Evolutionary conservation across 2,329 filamentous ascomycete genomes (phyloP).

Genomic region (Ceratocystis colombiana): DNA sequence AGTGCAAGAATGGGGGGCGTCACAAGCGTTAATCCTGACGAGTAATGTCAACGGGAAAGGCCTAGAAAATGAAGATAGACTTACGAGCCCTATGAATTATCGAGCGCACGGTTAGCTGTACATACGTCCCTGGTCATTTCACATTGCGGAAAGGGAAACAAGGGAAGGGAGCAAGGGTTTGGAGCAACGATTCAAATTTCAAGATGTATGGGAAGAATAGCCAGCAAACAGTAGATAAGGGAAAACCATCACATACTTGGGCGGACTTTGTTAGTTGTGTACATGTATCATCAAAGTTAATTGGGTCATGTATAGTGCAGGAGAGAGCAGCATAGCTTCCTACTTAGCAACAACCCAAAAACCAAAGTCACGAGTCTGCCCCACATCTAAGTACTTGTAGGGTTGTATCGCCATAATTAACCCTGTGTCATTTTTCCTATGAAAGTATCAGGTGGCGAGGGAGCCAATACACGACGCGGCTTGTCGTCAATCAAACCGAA

Average conservation of each 20-base stretch:
- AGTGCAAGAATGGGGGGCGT: conserved; percentile 2
- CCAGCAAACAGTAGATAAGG: neutral
- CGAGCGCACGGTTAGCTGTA: conserved; percentile 10
- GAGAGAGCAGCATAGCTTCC: too few relatives aligned
- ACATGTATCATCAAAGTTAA: too few relatives aligned
- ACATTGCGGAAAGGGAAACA: neutral
- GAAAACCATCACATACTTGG: neutral
- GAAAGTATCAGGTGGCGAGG: neutral
- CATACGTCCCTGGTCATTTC: conserved; percentile 6
- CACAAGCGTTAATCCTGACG: neutral
- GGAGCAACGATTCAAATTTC: conserved; percentile 1
- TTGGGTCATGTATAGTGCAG: too few relatives aligned
- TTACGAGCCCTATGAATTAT: neutral
- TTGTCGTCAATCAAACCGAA: neutral
- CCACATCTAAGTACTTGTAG: neutral
- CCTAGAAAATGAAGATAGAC: conserved; percentile 14
- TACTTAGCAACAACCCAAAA: neutral
- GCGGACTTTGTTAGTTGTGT: too few relatives aligned
- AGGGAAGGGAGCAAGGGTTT: conserved; percentile 2
- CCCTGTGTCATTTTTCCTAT: neutral
- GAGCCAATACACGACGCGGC: neutral
- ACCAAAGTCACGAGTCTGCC: too few relatives aligned
- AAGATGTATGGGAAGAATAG: neutral
- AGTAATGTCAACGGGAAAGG: neutral
- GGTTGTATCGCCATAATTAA: neutral